These are phyloP conservation scores for Pugionium cornutum DNA, from an alignment of 345 rosid genomes.

Conservation along the genomic window DNA sequence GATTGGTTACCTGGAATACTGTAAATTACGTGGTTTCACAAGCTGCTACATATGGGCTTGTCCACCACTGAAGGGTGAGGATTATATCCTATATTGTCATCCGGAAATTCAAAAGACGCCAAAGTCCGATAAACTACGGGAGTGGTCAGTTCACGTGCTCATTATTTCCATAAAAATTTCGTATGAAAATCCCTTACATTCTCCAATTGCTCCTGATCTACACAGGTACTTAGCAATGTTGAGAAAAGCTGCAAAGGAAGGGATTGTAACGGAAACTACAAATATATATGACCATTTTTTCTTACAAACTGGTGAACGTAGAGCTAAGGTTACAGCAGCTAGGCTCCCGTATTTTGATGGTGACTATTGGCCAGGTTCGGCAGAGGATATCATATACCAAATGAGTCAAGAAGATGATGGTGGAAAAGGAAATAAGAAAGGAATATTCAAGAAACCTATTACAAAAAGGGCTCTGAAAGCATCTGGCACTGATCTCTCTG, in stretches of 20 bases:
- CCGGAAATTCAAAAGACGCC: constrained; percentile 99
- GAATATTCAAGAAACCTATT: constrained; percentile 73
- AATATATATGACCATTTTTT: constrained; percentile 95
- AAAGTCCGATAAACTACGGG: constrained; percentile 95
- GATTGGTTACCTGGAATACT: constrained; percentile 98
- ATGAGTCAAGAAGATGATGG: constrained; percentile 95
- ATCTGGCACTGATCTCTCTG: constrained; percentile 89
- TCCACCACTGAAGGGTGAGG: constrained; percentile 99
- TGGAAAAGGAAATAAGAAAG: constrained; percentile 85
- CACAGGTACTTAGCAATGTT: constrained; percentile 91
- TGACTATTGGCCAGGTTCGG: constrained; percentile 99
- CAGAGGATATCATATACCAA: constrained; percentile 90
- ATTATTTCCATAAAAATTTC: neutral
- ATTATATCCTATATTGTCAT: constrained; percentile 95
- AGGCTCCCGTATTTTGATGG: constrained; percentile 99
- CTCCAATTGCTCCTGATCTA: constrained; percentile 33
- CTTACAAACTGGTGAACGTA: constrained; percentile 75
- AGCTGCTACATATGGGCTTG: constrained; percentile 99
- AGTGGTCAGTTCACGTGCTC: constrained; percentile 67
- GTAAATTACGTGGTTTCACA: constrained; percentile 96
- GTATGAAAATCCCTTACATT: constrained; percentile 2
- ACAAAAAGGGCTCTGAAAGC: constrained; percentile 98
- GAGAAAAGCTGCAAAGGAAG: constrained; percentile 83
- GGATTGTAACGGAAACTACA: constrained; percentile 75
- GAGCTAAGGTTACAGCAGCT: constrained; percentile 93